These are phyloP conservation scores for Colletotrichum tropicicola DNA, from an alignment of 2,329 filamentous ascomycete species.

Conservation along the genomic window DNA sequence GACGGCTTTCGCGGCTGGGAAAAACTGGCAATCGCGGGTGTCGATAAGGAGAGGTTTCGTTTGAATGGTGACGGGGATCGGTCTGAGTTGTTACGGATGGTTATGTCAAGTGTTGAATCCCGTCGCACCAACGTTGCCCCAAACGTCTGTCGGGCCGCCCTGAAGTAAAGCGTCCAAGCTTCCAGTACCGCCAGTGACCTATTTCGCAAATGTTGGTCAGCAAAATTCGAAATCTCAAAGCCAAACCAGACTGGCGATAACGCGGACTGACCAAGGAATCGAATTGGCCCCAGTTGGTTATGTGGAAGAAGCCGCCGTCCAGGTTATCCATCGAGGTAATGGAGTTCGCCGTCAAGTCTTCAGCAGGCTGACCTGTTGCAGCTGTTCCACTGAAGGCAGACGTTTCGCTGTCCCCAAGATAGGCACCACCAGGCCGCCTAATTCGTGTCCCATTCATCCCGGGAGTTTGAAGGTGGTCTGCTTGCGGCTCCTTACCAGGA, in stretches of 20 bases:
- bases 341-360: background rate
- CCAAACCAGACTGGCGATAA: too few relatives aligned
- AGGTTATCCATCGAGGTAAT: constrained; percentile 14
- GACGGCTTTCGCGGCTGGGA: constrained; percentile 5
- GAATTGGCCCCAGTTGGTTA: constrained; percentile 37
- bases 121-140: background rate
- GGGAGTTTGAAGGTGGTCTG: background rate
- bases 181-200: background rate
- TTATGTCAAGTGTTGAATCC: background rate
- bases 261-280: constrained; percentile 35
- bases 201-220: background rate
- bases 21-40: background rate
- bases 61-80: too few relatives aligned
- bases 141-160: background rate
- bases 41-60: too few relatives aligned
- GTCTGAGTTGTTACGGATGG: too few relatives aligned
- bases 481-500: background rate
- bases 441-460: background rate
- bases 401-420: background rate
- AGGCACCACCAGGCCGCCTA: too few relatives aligned
- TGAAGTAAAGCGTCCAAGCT: background rate
- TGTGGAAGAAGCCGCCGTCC: constrained; percentile 26
- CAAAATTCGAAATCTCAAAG: background rate
- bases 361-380: background rate
- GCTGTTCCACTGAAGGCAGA: background rate